Percentiles rank a stretch among this genome's conserved stretches.
Evolutionary conservation across 1,284 basidiomycete genomes (phyloP).

Genomic region (Papiliotrema laurentii): DNA sequence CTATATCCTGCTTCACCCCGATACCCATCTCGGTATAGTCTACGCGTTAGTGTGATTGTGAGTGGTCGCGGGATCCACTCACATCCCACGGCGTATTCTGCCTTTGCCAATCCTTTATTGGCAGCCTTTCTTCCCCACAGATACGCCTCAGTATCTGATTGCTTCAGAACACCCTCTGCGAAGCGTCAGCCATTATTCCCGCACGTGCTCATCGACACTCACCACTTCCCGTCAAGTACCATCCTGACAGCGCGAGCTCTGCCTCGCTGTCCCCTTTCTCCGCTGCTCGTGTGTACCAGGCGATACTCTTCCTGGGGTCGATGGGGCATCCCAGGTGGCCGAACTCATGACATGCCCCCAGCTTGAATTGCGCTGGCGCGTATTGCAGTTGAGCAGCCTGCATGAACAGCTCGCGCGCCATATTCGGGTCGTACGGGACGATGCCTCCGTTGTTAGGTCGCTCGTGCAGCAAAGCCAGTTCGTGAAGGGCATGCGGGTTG

Average conservation of each 20-base stretch:
- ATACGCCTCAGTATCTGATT: constrained; percentile 96
- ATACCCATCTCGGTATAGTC: constrained; percentile 97
- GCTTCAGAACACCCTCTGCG: constrained; percentile 85
- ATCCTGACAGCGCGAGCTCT: constrained; percentile 91
- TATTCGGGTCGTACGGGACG: constrained; percentile 52
- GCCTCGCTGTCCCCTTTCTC: constrained; percentile 92
- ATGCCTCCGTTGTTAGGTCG: constrained; percentile 48
- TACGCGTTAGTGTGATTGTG: constrained; percentile 10
- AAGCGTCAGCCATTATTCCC: constrained; percentile 2
- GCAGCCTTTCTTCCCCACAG: constrained; percentile 91
- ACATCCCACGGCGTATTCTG: constrained; percentile 90
- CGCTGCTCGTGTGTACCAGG: constrained; percentile 97
- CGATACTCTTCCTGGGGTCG: constrained; percentile 88
- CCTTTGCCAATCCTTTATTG: constrained; percentile 87
- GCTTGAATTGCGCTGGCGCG: constrained; percentile 88
- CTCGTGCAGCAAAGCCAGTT: constrained; percentile 90
- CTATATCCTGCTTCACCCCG: constrained; percentile 90
- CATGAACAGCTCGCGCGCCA: constrained; percentile 81
- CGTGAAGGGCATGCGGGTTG: constrained; percentile 95
- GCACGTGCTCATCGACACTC: constrained; percentile 15
- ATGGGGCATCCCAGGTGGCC: constrained; percentile 83
- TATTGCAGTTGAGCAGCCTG: constrained; percentile 93
- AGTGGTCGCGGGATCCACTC: constrained; percentile 15
- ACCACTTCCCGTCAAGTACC: constrained; percentile 87
- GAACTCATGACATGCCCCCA: constrained; percentile 93